Conservation (phyloP, 1,139 yeast genomes). For the Pichia sp. region DNA sequence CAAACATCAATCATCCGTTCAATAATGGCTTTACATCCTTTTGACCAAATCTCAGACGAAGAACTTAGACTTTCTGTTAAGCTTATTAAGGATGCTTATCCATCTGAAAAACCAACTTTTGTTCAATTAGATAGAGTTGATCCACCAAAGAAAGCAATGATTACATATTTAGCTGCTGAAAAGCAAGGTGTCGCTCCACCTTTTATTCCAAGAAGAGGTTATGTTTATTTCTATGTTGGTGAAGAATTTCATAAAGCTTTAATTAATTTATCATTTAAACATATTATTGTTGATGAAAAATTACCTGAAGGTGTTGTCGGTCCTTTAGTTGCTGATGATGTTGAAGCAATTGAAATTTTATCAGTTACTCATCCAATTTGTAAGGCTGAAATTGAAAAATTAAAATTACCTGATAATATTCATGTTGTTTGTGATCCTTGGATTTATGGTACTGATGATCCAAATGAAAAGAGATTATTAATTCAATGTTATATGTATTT, state of each 20-base stretch:
- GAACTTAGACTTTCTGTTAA: constrained; percentile 63
- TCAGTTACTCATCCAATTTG: constrained; percentile 54
- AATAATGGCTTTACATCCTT: constrained; percentile 39
- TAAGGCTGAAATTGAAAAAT: constrained; percentile 56
- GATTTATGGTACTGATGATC: constrained; percentile 81
- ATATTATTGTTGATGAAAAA: constrained; percentile 50
- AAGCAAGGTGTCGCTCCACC: constrained; percentile 51
- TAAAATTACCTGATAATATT: constrained; percentile 49
- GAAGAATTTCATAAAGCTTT: constrained; percentile 65
- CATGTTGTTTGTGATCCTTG: constrained; percentile 70
- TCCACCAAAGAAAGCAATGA: constrained; percentile 76
- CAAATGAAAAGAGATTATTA: constrained; percentile 53
- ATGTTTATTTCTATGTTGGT: constrained; percentile 60
- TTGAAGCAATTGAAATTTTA: constrained; percentile 46
- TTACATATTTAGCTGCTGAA: constrained; percentile 66
- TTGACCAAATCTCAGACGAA: constrained; percentile 60
- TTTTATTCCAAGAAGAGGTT: constrained; percentile 57
- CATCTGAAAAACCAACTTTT: constrained; percentile 47
- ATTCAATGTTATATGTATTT: constrained; percentile 77
- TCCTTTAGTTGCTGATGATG: constrained; percentile 69
- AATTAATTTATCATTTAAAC: constrained; percentile 60
- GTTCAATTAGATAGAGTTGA: constrained; percentile 68
- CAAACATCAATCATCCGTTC: background rate
- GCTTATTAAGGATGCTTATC: constrained; percentile 52
- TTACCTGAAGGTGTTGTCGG: constrained; percentile 65